A percentile compares a stretch with the other conserved stretches of the same genome.
phyloP scores from a whole-genome alignment of 2,329 filamentous ascomycete genomes.

The Colletotrichum endophyticum region DNA sequence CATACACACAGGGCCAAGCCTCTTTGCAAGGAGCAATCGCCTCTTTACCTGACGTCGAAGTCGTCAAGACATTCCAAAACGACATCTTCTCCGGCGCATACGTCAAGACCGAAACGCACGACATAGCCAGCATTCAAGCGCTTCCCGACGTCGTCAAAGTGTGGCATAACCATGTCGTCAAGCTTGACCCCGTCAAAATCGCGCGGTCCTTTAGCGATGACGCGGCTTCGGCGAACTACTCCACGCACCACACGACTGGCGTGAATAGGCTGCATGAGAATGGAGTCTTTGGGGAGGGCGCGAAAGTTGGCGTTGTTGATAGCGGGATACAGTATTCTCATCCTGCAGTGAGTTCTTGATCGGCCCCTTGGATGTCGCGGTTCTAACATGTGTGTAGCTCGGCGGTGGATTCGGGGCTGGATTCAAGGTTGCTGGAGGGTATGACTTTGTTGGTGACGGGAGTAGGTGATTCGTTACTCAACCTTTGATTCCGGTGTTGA shows the following conservation, averaged over 20 bases:
- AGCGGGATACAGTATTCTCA: constrained; percentile 44
- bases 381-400: constrained; percentile 31
- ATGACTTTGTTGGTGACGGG: constrained; percentile 47
- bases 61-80: constrained; percentile 5
- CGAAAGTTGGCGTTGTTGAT: constrained; percentile 42
- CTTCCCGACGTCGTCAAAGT: constrained; percentile 38
- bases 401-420: constrained; percentile 52
- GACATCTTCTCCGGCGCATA: constrained; percentile 39
- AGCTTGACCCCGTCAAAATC: background rate
- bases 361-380: background rate
- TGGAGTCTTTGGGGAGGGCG: constrained; percentile 40
- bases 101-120: constrained; percentile 35
- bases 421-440: constrained; percentile 47
- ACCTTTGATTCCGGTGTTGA: constrained; percentile 22
- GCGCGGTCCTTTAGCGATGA: background rate
- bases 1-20: background rate
- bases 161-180: constrained; percentile 29
- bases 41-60: background rate
- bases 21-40: background rate
- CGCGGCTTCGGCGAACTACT: constrained; percentile 32
- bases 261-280: constrained; percentile 40
- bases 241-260: constrained; percentile 39
- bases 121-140: constrained; percentile 33
- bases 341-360: constrained; percentile 30
- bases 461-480: background rate